Base-by-base conservation (phyloP, 2,329 filamentous ascomycete genomes). In the Bisporella sp. region DNA sequence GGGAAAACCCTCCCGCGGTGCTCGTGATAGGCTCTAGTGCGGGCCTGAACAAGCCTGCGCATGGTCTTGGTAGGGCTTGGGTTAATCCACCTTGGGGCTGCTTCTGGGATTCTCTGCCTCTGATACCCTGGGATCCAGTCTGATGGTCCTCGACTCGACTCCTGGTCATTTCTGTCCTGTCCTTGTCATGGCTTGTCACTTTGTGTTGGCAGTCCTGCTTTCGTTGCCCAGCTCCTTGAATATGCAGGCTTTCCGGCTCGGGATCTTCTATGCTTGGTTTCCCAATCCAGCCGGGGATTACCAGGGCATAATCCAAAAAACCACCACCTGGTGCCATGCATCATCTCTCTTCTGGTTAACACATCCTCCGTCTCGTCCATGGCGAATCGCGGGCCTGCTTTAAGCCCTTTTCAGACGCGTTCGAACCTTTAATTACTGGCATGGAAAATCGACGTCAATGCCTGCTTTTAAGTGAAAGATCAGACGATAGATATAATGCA, bases 361-460 rank as follows among this genome's bases (percentile, higher is more conserved):
- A 74, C 73, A 64, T 68, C 68, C 70, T 66, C 64, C 61, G 70
- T 75, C 71, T 73, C 68, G 69, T 66, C 69, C 68, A 72, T 69
- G 69, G 68, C 67, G 68, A 72, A 70, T 73, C 67, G 65, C 66
- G 67, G 67, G 65, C 66, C 64, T 72, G 72, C 71, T 73, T 75
- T 69, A 67, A 69, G 66, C 59, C 68, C 65, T 67, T 64, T 68
- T 63, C 70, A 69, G 68, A 69, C 66, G 51, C 50, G 57, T 56
- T 58, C 51, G 53, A 53, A 53, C 55, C 56, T 61, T 62, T 60
- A 59, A 63, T 59, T 61, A 57, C 53, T 60, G 56, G 49, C 53
- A 54, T 53, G 55, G 53, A 53, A 54, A 47, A 54, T 50, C 50
- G 50, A 48, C 52, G 53, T 63, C 56, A 63, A 65, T 64, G 62